Evolutionary conservation across 2,329 filamentous ascomycete species (phyloP).

Genomic region (Cercospora beticola): DNA sequence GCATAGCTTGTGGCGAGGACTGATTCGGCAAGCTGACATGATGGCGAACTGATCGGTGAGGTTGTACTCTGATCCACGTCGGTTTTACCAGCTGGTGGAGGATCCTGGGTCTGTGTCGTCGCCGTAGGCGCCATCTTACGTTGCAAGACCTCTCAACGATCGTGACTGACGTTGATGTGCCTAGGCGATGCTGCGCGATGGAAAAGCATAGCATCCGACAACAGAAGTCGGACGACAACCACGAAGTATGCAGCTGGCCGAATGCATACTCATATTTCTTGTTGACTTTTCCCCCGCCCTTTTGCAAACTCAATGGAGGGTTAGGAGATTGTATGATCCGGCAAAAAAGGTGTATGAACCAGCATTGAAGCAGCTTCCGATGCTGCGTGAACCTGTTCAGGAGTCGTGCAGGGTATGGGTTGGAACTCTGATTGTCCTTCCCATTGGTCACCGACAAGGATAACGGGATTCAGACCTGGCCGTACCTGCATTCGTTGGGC

Average conservation of each 20-base stretch:
- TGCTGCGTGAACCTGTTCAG: constrained; percentile 1
- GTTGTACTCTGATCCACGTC: neutral
- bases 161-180: neutral
- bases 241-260: neutral
- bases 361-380: neutral
- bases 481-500: neutral
- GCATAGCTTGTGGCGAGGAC: constrained; percentile 16
- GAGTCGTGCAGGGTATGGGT: neutral
- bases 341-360: neutral
- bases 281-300: neutral
- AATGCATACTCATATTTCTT: constrained; percentile 4
- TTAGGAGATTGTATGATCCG: constrained; percentile 3
- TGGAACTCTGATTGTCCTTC: neutral
- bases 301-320: constrained; percentile 9
- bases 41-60: constrained; percentile 7
- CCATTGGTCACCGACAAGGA: constrained; percentile 3
- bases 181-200: neutral
- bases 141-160: neutral
- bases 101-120: neutral
- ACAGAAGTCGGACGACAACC: neutral
- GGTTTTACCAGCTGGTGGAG: neutral
- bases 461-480: neutral
- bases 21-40: constrained; percentile 10
- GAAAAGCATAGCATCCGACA: neutral
- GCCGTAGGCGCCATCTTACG: constrained; percentile 3